Base-by-base conservation (phyloP, 1,139 yeast genomes). In the Scheffersomyces titani region DNA sequence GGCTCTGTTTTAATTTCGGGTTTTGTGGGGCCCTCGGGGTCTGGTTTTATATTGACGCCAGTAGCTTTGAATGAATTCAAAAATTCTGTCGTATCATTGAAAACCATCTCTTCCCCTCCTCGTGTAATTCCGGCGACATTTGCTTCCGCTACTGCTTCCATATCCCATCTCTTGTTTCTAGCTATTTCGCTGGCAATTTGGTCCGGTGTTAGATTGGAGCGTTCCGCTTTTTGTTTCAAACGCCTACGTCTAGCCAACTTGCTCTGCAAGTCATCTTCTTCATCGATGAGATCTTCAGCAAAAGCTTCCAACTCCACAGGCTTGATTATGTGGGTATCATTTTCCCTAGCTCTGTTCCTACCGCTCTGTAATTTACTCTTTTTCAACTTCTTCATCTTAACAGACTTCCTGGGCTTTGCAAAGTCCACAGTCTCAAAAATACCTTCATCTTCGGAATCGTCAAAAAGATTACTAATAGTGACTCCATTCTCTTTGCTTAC, bases 61-160 rank as follows among this genome's bases (percentile, higher is more conserved):
- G 51, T 58, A n/a, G 52, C 56, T 19, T 59, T 59, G 48, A 84
- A 60, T 1, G 76, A 71, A 19, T 73, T 76, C 58, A 90, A 74
- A 67, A 90, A 88, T 45, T 85, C 89, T 3, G 77, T 68, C 3
- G 85, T 86, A 55, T 86, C 90, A 67, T 88, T 88, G 51, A 86
- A 74, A 0, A 83, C 75, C 44, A 83, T 60, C 1, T 78, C 80
- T 16, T 55, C 54, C n/a, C 21, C 13, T 44, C 6, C 52, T 46
- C 24, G 11, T 40, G 30, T 3, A 30, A 9, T 9, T 11, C 40
- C 6, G 55, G 53, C 57, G 61, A 62, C 3, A 60, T 51, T 3
- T 55, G 62, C 47, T 13, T 66, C 74, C 36, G 67, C 50, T 7
- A 69, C 69, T 13, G 73, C 71, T 51, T 76, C 81, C n/a, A 65